A percentile compares a stretch with the other conserved stretches of the same genome.
Evolutionary conservation across 306 rosid species (phyloP).

Genomic region (Carpinus fangiana): DNA sequence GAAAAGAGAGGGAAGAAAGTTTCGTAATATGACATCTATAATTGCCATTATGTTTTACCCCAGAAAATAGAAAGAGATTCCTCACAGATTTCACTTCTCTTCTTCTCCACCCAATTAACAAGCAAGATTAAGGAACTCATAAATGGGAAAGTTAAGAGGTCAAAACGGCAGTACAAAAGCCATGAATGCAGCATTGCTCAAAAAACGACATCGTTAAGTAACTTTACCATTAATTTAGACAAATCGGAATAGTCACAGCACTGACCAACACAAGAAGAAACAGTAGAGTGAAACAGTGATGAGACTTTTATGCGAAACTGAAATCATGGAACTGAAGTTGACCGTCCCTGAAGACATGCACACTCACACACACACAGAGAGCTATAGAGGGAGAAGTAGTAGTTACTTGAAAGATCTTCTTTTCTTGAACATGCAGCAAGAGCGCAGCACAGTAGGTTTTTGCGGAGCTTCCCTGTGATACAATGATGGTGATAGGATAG

Average conservation of each 20-base stretch:
- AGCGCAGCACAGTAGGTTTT: not conserved
- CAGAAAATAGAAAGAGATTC: not conserved
- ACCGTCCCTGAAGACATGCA: not conserved
- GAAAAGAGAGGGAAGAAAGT: too few relatives aligned
- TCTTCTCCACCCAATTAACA: not conserved
- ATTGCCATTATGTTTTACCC: too few relatives aligned
- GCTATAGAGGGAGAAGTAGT: not conserved
- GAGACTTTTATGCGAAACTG: not conserved
- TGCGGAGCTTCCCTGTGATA: not conserved
- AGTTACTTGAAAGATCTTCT: not conserved
- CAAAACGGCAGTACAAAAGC: not conserved
- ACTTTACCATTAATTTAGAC: not conserved
- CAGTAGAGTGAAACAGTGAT: not conserved
- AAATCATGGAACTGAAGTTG: not conserved
- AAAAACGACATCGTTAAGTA: not conserved
- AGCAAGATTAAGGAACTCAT: not conserved
- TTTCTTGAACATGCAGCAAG: not conserved
- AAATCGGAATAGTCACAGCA: not conserved
- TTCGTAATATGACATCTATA: too few relatives aligned
- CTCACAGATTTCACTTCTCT: not conserved
- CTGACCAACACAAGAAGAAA: not conserved
- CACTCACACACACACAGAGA: not conserved
- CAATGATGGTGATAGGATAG: not conserved
- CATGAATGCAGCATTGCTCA: not conserved
- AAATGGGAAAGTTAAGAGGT: not conserved